phyloP scores from a whole-genome alignment of 352 stramenopile genomes.

The Phytopythium boreale region DNA sequence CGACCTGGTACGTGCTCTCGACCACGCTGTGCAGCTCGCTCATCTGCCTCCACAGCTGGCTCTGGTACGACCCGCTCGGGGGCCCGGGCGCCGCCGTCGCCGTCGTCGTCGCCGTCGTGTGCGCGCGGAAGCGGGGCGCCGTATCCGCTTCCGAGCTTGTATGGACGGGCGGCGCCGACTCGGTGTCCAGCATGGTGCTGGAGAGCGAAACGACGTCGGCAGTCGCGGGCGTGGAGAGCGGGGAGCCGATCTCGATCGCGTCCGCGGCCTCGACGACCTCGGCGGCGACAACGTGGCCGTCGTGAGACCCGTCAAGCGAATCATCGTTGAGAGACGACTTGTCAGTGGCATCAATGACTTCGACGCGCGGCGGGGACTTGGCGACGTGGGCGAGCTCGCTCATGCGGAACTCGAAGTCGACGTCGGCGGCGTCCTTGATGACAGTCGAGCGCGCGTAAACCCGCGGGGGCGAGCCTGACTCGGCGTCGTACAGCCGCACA shows the following conservation, averaged over 20 bases:
- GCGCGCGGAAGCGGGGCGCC: conserved; percentile 19
- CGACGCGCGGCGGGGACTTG: conserved; percentile 19
- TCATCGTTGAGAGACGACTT: neutral
- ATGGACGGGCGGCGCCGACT: neutral
- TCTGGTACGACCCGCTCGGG: conserved; percentile 37
- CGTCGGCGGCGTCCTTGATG: neutral
- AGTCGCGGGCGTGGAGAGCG: conserved; percentile 20
- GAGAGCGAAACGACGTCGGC: conserved; percentile 19
- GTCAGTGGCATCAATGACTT: conserved; percentile 21
- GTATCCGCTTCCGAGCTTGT: neutral
- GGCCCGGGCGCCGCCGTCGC: neutral
- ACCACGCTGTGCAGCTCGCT: conserved; percentile 57
- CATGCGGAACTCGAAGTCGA: conserved; percentile 15
- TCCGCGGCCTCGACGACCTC: conserved; percentile 24
- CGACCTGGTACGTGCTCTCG: conserved; percentile 66
- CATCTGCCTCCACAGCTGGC: conserved; percentile 73
- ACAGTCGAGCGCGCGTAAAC: neutral
- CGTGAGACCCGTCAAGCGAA: neutral
- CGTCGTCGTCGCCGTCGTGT: conserved; percentile 19
- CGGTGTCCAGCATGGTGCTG: conserved; percentile 1
- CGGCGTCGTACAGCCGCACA: conserved; percentile 5
- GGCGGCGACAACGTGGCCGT: conserved; percentile 6
- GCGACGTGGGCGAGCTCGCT: conserved; percentile 16
- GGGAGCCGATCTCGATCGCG: conserved; percentile 19
- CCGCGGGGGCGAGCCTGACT: neutral